A percentile compares a stretch with the other conserved stretches of the same genome.
Conservation (phyloP, 345 rosid species). For the Crucihimalaya himalaica region DNA sequence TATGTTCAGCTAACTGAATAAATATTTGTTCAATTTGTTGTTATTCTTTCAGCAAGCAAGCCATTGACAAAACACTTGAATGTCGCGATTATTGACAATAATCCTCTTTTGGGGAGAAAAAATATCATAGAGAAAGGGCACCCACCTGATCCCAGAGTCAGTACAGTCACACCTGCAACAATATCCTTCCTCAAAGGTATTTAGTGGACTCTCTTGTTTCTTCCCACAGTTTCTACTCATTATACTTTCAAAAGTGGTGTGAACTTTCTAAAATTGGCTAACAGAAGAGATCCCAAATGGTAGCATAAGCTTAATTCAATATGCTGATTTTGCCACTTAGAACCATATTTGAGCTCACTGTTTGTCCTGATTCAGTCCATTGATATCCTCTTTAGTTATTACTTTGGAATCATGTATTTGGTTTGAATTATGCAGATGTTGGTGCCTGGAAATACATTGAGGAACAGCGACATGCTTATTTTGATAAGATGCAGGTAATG, state of each 20-base stretch:
- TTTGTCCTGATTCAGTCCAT: background rate
- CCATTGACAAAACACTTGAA: slow-evolving; percentile 81
- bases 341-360: background rate
- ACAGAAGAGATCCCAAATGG: background rate
- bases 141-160: slow-evolving; percentile 92
- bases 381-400: background rate
- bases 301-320: background rate
- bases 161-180: slow-evolving; percentile 88
- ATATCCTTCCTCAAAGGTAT: slow-evolving; percentile 85
- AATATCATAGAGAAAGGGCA: slow-evolving; percentile 56
- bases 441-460: slow-evolving; percentile 92
- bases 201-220: background rate
- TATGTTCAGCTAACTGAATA: background rate
- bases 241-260: background rate
- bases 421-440: slow-evolving; percentile 51
- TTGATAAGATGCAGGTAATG: slow-evolving; percentile 91
- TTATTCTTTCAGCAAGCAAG: slow-evolving; percentile 63
- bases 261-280: background rate
- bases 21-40: background rate
- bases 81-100: slow-evolving; percentile 83
- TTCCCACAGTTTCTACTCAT: background rate
- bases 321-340: slow-evolving; percentile 1
- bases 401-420: background rate
- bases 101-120: slow-evolving; percentile 66
- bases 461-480: slow-evolving; percentile 83